Conservation (phyloP, 257 asterid species). For the Catharanthus roseus region DNA sequence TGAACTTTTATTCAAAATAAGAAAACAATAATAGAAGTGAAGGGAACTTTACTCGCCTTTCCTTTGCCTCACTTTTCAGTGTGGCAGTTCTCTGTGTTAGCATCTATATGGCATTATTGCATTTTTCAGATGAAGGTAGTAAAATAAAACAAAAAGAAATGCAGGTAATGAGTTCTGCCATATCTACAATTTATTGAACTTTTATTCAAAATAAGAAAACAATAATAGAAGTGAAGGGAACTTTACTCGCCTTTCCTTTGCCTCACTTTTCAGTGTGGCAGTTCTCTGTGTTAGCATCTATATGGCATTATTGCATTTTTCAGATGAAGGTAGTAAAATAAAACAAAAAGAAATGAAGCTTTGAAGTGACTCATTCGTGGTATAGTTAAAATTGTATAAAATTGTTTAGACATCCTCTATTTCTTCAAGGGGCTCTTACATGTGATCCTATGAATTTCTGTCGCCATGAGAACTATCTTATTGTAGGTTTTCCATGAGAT, state of each 20-base stretch:
- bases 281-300: neutral
- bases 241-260: neutral
- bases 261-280: neutral
- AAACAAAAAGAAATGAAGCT: neutral
- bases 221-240: neutral
- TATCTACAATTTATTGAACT: neutral
- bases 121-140: neutral
- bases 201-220: neutral
- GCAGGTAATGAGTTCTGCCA: neutral
- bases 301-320: neutral
- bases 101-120: neutral
- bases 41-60: neutral
- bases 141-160: neutral
- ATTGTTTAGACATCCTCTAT: neutral
- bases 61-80: conserved; percentile 4
- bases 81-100: neutral
- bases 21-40: neutral
- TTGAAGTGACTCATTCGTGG: neutral
- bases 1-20: neutral
- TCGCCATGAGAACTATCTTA: conserved; percentile 15
- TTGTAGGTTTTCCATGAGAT: conserved; percentile 91
- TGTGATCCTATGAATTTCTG: neutral
- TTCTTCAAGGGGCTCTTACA: neutral
- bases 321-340: neutral
- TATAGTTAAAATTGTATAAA: neutral